These are phyloP conservation scores for Ambrosia artemisiifolia DNA, from an alignment of 129 eudicot species.

Conservation along the genomic window DNA sequence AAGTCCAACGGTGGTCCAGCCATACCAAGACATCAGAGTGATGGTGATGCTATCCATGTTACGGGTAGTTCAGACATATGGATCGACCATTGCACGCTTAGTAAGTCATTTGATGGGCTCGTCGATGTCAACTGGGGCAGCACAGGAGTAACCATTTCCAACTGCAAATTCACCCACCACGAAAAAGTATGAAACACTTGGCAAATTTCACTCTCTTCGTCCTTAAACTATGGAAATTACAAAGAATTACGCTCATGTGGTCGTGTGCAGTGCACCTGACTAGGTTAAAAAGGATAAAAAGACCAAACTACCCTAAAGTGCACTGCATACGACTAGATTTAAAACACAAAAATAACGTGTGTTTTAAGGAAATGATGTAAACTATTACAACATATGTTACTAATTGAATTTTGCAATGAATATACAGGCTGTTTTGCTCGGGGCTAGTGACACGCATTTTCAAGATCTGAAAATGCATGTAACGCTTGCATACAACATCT, in stretches of 20 bases:
- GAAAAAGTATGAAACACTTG: conserved; percentile 36
- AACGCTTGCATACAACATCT: conserved; percentile 65
- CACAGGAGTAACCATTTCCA: conserved; percentile 63
- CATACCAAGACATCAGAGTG: conserved; percentile 20
- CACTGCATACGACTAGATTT: no score
- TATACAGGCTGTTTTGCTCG: conserved; percentile 62
- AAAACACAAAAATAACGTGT: neutral
- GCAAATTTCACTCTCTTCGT: no score
- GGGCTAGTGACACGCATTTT: conserved; percentile 41
- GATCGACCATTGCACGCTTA: conserved; percentile 64
- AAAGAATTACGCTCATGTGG: no score
- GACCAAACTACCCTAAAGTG: no score
- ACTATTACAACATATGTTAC: no score
- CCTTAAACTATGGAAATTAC: no score
- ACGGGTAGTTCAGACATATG: conserved; percentile 45
- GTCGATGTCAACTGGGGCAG: conserved; percentile 61
- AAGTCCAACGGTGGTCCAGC: conserved; percentile 35
- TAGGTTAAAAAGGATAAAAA: no score
- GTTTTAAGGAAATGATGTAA: no score
- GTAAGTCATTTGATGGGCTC: conserved; percentile 52
- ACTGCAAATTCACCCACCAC: conserved; percentile 57
- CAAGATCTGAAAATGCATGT: conserved; percentile 60
- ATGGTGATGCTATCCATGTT: conserved; percentile 61
- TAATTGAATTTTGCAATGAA: neutral
- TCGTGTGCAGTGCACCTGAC: no score